Percentiles rank a stretch among this genome's conserved stretches.
phyloP scores from a whole-genome alignment of 2,329 filamentous ascomycete genomes.

The Parascedosporium putredinis region DNA sequence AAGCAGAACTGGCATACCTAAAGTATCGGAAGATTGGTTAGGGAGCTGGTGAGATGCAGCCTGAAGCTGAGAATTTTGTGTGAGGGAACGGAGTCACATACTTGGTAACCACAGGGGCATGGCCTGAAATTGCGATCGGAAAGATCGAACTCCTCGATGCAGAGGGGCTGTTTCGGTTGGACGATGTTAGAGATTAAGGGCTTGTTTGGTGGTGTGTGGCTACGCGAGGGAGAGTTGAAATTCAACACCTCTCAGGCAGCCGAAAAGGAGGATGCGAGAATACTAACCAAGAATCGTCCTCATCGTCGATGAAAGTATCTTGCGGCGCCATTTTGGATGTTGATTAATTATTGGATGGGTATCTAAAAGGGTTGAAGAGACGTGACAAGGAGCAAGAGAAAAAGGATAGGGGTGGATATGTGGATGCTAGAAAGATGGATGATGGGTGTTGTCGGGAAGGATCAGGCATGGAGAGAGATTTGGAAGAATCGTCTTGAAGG shows the following conservation, averaged over 20 bases:
- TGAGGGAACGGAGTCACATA: constrained; percentile 30
- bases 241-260: not conserved
- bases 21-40: not conserved
- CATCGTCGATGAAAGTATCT: constrained; percentile 62
- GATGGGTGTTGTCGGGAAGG: constrained; percentile 1
- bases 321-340: constrained; percentile 49
- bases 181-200: constrained; percentile 15
- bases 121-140: constrained; percentile 95
- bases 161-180: constrained; percentile 78
- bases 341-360: constrained; percentile 9
- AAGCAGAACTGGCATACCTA: constrained; percentile 99
- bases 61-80: not conserved
- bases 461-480: constrained; percentile 7
- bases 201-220: constrained; percentile 12
- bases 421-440: not conserved
- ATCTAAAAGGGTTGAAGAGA: constrained; percentile 15
- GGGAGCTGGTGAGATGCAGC: not conserved
- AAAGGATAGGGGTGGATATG: constrained; percentile 12
- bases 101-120: constrained; percentile 96
- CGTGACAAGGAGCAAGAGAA: constrained; percentile 11
- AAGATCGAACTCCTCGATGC: constrained; percentile 97
- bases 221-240: constrained; percentile 9
- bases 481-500: too few relatives aligned
- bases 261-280: not conserved
- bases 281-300: constrained; percentile 58